Evolutionary conservation across 371 early-diverging fungal genomes (phyloP), one percentile per base, ranked within the genome.

Genomic region (Mucor indicus): DNA sequence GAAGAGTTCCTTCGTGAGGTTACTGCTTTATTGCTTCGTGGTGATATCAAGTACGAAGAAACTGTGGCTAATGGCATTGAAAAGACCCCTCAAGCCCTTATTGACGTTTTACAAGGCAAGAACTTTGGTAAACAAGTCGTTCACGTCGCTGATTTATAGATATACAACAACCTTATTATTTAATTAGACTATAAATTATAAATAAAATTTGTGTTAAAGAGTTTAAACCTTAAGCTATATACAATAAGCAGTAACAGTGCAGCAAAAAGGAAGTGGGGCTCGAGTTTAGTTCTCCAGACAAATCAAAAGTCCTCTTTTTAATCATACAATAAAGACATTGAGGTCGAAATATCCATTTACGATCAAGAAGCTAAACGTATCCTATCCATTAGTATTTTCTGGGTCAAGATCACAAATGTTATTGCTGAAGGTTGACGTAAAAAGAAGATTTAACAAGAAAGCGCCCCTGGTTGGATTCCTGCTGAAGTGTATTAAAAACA

Each of bases 251-350:
- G n/a, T n/a, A n/a, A n/a, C n/a, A n/a, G n/a, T n/a, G n/a, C n/a
- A n/a, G n/a, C n/a, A n/a, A n/a, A n/a, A n/a, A n/a, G n/a, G n/a
- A n/a, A n/a, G n/a, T n/a, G n/a, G n/a, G n/a, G n/a, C n/a, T n/a
- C n/a, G n/a, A n/a, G n/a, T n/a, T n/a, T n/a, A n/a, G n/a, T n/a
- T n/a, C n/a, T n/a, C n/a, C n/a, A n/a, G n/a, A n/a, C n/a, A n/a
- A n/a, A n/a, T n/a, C n/a, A n/a, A n/a, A n/a, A n/a, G n/a, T n/a
- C n/a, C n/a, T n/a, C n/a, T n/a, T n/a, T n/a, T n/a, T n/a, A n/a
- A n/a, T n/a, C n/a, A n/a, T n/a, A n/a, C 36, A 90, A 91, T 53
- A 90, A 90, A 64, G 95, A 90, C 3, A 83, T 85, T 22, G 96
- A 96, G 54, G 80, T 95, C 2, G 98, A 98, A 61, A 71, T 98